These are phyloP conservation scores for Ormosia semicastrata DNA, from an alignment of 306 rosid species.

Conservation along the genomic window DNA sequence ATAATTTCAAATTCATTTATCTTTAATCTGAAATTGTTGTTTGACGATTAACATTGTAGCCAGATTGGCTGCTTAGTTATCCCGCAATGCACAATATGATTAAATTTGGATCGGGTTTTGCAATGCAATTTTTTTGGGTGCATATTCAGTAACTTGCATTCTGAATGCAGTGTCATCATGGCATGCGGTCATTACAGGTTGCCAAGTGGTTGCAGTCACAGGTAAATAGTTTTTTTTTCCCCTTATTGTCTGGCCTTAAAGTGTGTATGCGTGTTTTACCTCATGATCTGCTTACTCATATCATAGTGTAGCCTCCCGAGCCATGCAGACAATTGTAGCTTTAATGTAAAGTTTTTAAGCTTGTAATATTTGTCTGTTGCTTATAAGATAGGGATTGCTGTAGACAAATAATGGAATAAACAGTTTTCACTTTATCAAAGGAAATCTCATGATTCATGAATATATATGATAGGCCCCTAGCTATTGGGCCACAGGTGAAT, in stretches of 20 bases:
- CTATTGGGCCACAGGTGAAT: too few relatives aligned
- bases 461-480: too few relatives aligned
- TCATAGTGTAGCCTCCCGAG: background rate
- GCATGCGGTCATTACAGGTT: conserved; percentile 81
- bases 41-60: background rate
- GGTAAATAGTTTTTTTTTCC: conserved; percentile 39
- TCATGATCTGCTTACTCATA: background rate
- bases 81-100: background rate
- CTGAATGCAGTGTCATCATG: conserved; percentile 93
- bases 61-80: background rate
- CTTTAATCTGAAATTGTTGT: background rate
- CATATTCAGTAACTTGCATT: conserved; percentile 17
- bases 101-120: background rate
- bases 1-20: background rate
- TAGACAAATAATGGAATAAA: background rate
- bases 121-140: background rate
- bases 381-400: background rate
- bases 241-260: background rate
- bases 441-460: background rate
- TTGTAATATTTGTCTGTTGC: background rate
- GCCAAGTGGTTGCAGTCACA: conserved; percentile 87
- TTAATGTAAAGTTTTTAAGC: background rate
- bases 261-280: background rate
- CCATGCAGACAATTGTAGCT: background rate
- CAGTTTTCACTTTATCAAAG: background rate